Percentiles rank a stretch among this genome's conserved stretches.
Conservation (phyloP, 1,284 basidiomycete species). For the Ustilago xerochloae region DNA sequence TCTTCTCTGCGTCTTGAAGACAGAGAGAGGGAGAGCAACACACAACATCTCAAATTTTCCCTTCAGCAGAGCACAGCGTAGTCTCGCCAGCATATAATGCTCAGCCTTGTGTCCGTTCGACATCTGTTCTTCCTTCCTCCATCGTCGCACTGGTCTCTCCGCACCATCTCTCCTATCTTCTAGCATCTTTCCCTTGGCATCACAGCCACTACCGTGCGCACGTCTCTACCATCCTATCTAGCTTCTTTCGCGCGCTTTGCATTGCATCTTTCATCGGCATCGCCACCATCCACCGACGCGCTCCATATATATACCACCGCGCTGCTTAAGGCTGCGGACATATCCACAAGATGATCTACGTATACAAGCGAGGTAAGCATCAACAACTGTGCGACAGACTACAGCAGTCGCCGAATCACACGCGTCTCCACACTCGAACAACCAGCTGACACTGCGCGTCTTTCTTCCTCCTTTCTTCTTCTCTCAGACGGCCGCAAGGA, state of each 20-base stretch:
- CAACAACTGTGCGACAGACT: background rate
- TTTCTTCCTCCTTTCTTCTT: background rate
- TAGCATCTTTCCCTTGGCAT: conserved; percentile 8
- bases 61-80: conserved; percentile 9
- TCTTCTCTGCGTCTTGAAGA: background rate
- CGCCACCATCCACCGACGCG: conserved; percentile 10
- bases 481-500: conserved; percentile 65
- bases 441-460: conserved; percentile 7
- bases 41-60: conserved; percentile 23
- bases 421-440: background rate
- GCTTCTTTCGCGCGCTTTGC: conserved; percentile 1
- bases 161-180: conserved; percentile 6
- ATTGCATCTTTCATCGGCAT: conserved; percentile 10
- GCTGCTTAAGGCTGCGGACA: conserved; percentile 7
- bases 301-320: conserved; percentile 18
- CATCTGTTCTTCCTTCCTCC: conserved; percentile 31
- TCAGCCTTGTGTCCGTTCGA: conserved; percentile 5
- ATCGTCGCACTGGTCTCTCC: conserved; percentile 33
- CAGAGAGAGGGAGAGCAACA: conserved; percentile 28
- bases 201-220: conserved; percentile 13
- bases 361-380: conserved; percentile 66
- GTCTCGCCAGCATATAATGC: conserved; percentile 34
- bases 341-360: conserved; percentile 60
- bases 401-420: too few relatives aligned
- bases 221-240: conserved; percentile 3